Percentiles rank a stretch among this genome's conserved stretches.
Evolutionary conservation across 2,329 filamentous ascomycete species (phyloP).

Genomic region (Claviceps monticola): DNA sequence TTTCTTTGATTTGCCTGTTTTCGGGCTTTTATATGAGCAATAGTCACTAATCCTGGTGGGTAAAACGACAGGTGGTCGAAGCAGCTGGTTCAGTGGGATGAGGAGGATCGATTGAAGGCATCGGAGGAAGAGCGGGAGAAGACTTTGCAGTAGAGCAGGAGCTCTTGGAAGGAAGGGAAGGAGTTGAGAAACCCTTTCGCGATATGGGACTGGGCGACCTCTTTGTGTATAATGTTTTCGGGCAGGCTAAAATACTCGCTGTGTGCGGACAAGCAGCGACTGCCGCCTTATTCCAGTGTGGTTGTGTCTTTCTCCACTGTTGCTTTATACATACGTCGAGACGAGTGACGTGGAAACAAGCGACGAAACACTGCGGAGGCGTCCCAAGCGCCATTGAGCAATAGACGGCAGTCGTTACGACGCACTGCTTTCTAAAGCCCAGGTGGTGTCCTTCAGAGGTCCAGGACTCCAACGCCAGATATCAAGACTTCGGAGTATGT

Average conservation of each 20-base stretch:
- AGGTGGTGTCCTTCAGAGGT: no score
- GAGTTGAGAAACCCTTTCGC: background rate
- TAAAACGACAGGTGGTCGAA: conserved; percentile 27
- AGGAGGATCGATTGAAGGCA: conserved; percentile 24
- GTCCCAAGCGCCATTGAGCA: no score
- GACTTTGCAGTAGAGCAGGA: conserved; percentile 13
- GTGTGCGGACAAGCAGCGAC: background rate
- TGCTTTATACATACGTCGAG: no score
- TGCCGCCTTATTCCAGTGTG: background rate
- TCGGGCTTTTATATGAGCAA: background rate
- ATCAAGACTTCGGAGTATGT: no score
- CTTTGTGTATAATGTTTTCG: conserved; percentile 7
- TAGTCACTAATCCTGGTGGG: background rate
- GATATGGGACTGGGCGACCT: background rate
- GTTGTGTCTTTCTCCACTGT: no score
- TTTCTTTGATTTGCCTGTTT: no score
- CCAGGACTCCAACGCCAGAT: no score
- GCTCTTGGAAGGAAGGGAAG: background rate
- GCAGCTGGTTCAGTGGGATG: conserved; percentile 31
- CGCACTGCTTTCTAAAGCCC: no score
- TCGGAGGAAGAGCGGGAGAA: conserved; percentile 19
- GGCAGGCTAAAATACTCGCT: background rate
- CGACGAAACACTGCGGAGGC: no score
- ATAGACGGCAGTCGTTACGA: no score
- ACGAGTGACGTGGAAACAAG: no score